Base-by-base conservation (phyloP, 495 filamentous ascomycete genomes). In the Pyronema domesticum region DNA sequence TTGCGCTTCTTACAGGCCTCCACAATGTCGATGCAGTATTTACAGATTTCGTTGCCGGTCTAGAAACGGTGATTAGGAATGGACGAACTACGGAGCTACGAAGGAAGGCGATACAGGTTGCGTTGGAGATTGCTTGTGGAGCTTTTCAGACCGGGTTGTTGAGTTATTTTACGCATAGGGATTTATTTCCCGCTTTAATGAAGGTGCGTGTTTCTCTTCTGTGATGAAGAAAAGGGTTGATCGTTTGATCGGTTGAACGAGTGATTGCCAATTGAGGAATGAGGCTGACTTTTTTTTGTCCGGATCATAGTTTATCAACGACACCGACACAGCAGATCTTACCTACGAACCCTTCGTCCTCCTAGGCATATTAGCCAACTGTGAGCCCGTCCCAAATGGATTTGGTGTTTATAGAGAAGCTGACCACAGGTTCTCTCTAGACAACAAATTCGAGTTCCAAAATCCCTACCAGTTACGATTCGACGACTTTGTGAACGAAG, bases 391-490 rank as follows among this genome's bases (percentile, higher is more conserved):
- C 10, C 30, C 42, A 13, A 14, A 10, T 23, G 19, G n/a, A 14
- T 37, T 14, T 35, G 47, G 9, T 10, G 15, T 43, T n/a, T 35
- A 43, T 7, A n/a, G 3, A 35, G 11, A 37, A 23, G 42, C 55
- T 65, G 36, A 60, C 47, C 37, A 5, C 49, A 14, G 39, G 23
- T 30, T 30, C 23, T 30, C 23, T 30, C 23, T 39, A 65, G 62
- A 95, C 75, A 95, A 95, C 75, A 98, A 95, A 68, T 98, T 96
- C 61, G 91, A 98, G 70, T 86, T 93, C 55, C 91, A 94, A 68
- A 98, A 98, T 59, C 91, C 91, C 6, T 98, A 98, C 63, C 83
- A 89, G 62, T 70, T 93, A 56, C 83, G 89, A 43, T 76, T 98
- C n/a, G 87, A 93, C 64, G 91, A 98, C 66, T 96, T 96, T 69